Conservation (phyloP, 106 monocot genomes). For the Apostasia shenzhenica region DNA sequence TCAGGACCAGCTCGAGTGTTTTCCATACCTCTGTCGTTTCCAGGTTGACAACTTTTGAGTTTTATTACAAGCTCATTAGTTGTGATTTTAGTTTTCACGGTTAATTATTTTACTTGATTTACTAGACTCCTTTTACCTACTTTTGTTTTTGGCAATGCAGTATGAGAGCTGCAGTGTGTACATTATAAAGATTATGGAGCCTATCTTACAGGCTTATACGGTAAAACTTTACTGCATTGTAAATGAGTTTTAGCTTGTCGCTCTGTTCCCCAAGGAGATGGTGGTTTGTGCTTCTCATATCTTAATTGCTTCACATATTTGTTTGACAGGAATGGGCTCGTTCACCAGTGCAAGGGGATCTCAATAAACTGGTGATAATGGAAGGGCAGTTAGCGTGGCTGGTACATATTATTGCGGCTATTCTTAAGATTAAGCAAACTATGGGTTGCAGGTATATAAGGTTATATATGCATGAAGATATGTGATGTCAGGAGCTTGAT, state of each 20-base stretch:
- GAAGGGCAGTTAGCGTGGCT: conserved; percentile 95
- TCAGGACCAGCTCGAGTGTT: conserved; percentile 92
- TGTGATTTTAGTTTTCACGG: neutral
- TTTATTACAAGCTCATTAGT: conserved; percentile 1
- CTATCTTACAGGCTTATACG: conserved; percentile 85
- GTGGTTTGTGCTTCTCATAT: too few species aligned
- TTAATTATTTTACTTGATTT: neutral
- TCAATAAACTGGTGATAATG: conserved; percentile 53
- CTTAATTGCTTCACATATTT: too few species aligned
- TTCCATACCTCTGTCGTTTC: conserved; percentile 92
- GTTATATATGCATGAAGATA: neutral
- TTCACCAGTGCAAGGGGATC: conserved; percentile 44
- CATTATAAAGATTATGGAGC: conserved; percentile 94
- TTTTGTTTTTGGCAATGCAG: conserved; percentile 31
- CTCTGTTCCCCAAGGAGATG: neutral
- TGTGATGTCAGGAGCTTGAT: neutral
- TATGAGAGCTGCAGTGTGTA: conserved; percentile 82
- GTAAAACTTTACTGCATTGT: conserved; percentile 22
- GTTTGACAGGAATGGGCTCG: conserved; percentile 61
- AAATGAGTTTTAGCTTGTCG: neutral
- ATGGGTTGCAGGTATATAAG: conserved; percentile 48
- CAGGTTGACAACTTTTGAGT: conserved; percentile 43
- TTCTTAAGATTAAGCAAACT: conserved; percentile 81
- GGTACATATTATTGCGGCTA: conserved; percentile 94
- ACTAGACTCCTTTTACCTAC: neutral